These are phyloP conservation scores for Vitis hybrid DNA, from an alignment of 177 flowering plant genomes.

Conservation along the genomic window DNA sequence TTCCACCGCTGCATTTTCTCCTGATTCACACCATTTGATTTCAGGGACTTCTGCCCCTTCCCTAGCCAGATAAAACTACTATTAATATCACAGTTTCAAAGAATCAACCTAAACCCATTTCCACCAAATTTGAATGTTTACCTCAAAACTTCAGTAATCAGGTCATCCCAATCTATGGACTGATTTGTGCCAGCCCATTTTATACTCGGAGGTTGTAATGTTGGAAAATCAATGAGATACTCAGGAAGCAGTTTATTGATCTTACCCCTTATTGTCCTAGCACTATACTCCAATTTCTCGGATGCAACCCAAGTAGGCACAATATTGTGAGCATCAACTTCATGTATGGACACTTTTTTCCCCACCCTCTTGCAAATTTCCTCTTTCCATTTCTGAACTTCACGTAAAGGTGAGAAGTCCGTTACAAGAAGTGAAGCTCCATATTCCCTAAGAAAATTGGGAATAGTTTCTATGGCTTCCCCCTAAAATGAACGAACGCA, in stretches of 20 bases:
- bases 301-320: slow-evolving; percentile 92
- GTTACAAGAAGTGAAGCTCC: slow-evolving; percentile 88
- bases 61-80: slow-evolving; percentile 35
- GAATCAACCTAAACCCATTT: neutral
- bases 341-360: slow-evolving; percentile 67
- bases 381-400: slow-evolving; percentile 69
- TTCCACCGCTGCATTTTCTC: slow-evolving; percentile 80
- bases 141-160: slow-evolving; percentile 69
- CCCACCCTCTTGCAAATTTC: slow-evolving; percentile 54
- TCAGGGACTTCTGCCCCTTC: slow-evolving; percentile 94
- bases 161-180: slow-evolving; percentile 62
- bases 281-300: slow-evolving; percentile 79
- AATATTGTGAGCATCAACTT: slow-evolving; percentile 95
- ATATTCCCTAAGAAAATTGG: slow-evolving; percentile 60
- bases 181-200: slow-evolving; percentile 44
- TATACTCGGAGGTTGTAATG: slow-evolving; percentile 32
- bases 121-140: slow-evolving; percentile 16
- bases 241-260: slow-evolving; percentile 77
- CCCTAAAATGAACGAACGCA: slow-evolving; percentile 43
- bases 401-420: slow-evolving; percentile 80
- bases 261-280: slow-evolving; percentile 75
- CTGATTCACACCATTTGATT: slow-evolving; percentile 85
- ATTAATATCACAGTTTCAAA: neutral
- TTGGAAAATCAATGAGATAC: slow-evolving; percentile 73
- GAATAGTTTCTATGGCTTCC: slow-evolving; percentile 77